These are phyloP conservation scores for Oropetium thomaeum DNA, from an alignment of 176 grass and related monocot species.

Conservation along the genomic window DNA sequence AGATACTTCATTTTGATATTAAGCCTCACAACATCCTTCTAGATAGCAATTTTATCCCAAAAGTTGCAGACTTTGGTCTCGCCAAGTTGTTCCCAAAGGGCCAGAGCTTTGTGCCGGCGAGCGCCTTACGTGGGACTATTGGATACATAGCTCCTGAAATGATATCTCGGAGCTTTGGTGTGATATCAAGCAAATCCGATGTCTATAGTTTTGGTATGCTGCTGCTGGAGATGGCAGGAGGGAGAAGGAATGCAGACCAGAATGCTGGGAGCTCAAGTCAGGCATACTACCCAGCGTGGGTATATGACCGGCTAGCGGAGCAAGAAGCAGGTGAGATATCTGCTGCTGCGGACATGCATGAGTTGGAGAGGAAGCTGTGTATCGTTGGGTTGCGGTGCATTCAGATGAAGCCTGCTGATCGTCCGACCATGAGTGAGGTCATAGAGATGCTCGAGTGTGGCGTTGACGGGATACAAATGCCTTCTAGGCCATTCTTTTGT, in stretches of 20 bases:
- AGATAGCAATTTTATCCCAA: constrained; percentile 34
- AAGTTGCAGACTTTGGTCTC: constrained; percentile 57
- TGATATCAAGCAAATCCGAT: constrained; percentile 41
- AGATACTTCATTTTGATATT: constrained; percentile 57
- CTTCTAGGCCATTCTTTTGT: constrained; percentile 43
- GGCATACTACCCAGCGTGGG: constrained; percentile 35
- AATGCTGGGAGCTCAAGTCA: constrained; percentile 8
- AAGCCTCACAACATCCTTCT: constrained; percentile 49
- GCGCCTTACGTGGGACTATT: constrained; percentile 32
- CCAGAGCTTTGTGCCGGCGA: constrained; percentile 13
- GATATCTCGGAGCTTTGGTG: constrained; percentile 32
- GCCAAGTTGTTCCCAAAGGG: constrained; percentile 48
- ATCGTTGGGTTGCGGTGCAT: constrained; percentile 40
- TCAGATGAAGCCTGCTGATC: constrained; percentile 24
- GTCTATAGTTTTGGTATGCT: constrained; percentile 58
- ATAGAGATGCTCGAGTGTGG: constrained; percentile 40
- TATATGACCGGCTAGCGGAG: constrained; percentile 24
- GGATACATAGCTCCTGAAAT: constrained; percentile 54
- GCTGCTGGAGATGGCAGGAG: constrained; percentile 47
- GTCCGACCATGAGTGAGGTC: constrained; percentile 36
- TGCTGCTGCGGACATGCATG: neutral
- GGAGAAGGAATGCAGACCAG: constrained; percentile 15
- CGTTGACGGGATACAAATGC: constrained; percentile 10
- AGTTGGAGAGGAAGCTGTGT: constrained; percentile 38
- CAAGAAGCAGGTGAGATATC: constrained; percentile 2